These are phyloP conservation scores for Penicillium tannophilum DNA, from an alignment of 495 filamentous ascomycete species.

Conservation along the genomic window DNA sequence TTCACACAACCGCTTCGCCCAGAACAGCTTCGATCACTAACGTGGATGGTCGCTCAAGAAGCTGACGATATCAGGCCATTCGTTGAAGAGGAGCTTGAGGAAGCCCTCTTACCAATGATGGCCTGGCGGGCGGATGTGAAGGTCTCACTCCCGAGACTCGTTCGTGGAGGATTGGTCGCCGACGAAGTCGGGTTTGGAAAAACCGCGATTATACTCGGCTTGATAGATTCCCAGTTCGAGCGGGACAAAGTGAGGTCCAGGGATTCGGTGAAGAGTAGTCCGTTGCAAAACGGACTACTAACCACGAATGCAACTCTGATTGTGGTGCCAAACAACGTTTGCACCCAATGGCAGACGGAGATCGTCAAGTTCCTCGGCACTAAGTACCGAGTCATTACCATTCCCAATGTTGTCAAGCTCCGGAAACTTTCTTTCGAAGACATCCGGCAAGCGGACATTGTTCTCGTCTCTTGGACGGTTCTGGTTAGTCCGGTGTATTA, in stretches of 20 bases:
- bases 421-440: slow-evolving; percentile 34
- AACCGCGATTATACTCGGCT: slow-evolving; percentile 68
- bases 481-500: slow-evolving; percentile 52
- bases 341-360: slow-evolving; percentile 68
- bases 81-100: slow-evolving; percentile 67
- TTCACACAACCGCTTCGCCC: slow-evolving; percentile 42
- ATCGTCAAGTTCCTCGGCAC: slow-evolving; percentile 57
- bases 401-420: slow-evolving; percentile 36
- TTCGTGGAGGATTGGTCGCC: slow-evolving; percentile 72
- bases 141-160: slow-evolving; percentile 36
- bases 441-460: slow-evolving; percentile 55
- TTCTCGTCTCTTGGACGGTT: slow-evolving; percentile 55
- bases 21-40: slow-evolving; percentile 61
- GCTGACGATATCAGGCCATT: slow-evolving; percentile 46
- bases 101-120: slow-evolving; percentile 58
- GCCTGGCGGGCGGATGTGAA: slow-evolving; percentile 65
- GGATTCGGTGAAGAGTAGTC: not conserved
- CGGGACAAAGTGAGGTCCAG: slow-evolving; percentile 10
- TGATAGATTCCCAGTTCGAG: slow-evolving; percentile 56
- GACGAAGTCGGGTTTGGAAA: slow-evolving; percentile 85
- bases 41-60: slow-evolving; percentile 72
- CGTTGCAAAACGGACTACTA: slow-evolving; percentile 34
- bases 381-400: slow-evolving; percentile 43
- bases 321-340: slow-evolving; percentile 63
- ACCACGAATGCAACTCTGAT: slow-evolving; percentile 69